Evolutionary conservation across 1,139 yeast genomes (phyloP), one percentile per base, ranked within the genome.

Genomic region (Maudiozyma humilis): DNA sequence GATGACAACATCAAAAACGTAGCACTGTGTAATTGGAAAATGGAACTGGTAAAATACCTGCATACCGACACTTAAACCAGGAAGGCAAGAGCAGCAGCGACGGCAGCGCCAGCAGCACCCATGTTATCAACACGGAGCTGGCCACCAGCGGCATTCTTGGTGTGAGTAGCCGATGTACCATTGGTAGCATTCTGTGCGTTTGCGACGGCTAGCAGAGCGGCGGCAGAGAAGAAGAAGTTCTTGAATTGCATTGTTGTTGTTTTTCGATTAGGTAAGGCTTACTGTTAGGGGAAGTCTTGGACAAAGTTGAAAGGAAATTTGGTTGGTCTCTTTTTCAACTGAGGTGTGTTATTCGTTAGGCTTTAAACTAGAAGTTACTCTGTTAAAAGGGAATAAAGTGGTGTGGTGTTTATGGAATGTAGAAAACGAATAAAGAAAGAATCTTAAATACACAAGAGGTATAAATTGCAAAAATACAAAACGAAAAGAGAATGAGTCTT

Each of bases 11-110:
- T 14, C 19, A 33, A 8, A 31, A 31, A 31, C 16, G 3, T 31
- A 16, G 14, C 14, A 15, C 14, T 31, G 33, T 17, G 16, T 32
- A 12, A 7, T 32, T 8, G 6, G 13, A 15, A 5, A 12, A 15
- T 19, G 15, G 13, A 32, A 32, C 3, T 13, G 12, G 13, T 3
- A 23, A 14, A n/a, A n/a, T n/a, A 25, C 33, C 32, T 25, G 13
- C 15, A 5, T 4, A 6, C 15, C 19, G 40, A 45, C 31, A 47
- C 49, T 8, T 46, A 48, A 10, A 46, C 19, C 25, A 43, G 29
- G 19, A 47, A 48, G 36, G 48, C 52, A 18, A 44, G 42, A 3
- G 42, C 32, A 39, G 44, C 49, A 13, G 44, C 47, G 25, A 34
- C 36, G 10, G 18, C 14, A 6, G 37, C 29, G 31, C 31, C 40